Conservation (phyloP, 208 protist species). For the Leishmania arabica region DNA sequence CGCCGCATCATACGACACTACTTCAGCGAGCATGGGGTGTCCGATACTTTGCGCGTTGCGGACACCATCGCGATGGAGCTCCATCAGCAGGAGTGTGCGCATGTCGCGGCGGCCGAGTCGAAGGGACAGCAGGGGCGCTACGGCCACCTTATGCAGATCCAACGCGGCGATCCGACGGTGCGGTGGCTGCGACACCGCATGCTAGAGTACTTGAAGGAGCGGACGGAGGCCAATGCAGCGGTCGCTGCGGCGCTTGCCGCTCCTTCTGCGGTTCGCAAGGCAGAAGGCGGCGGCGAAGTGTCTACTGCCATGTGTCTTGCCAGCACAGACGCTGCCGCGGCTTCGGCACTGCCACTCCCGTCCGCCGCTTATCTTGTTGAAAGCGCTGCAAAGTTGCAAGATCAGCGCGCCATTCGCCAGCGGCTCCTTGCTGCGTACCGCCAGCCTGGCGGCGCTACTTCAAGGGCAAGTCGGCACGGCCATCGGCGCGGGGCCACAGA, state of each 20-base stretch:
- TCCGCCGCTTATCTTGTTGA: background rate
- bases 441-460: constrained; percentile 5
- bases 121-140: constrained; percentile 21
- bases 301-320: background rate
- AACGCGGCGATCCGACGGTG: constrained; percentile 47
- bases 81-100: constrained; percentile 17
- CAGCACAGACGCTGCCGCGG: background rate
- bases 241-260: background rate
- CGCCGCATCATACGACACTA: constrained; percentile 51
- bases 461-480: background rate
- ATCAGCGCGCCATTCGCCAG: constrained; percentile 26
- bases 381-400: constrained; percentile 5
- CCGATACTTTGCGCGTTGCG: constrained; percentile 48
- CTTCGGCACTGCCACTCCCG: background rate
- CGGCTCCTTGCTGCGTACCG: constrained; percentile 22
- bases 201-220: constrained; percentile 29
- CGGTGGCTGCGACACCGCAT: constrained; percentile 44
- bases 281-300: background rate
- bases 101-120: background rate
- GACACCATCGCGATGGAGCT: constrained; percentile 44
- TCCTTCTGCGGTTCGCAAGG: background rate
- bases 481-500: background rate
- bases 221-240: background rate
- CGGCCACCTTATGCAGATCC: constrained; percentile 47
- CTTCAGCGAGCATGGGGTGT: constrained; percentile 58